These are phyloP conservation scores for Oxyria digyna DNA, from an alignment of 148 eudicot genomes.

Conservation along the genomic window DNA sequence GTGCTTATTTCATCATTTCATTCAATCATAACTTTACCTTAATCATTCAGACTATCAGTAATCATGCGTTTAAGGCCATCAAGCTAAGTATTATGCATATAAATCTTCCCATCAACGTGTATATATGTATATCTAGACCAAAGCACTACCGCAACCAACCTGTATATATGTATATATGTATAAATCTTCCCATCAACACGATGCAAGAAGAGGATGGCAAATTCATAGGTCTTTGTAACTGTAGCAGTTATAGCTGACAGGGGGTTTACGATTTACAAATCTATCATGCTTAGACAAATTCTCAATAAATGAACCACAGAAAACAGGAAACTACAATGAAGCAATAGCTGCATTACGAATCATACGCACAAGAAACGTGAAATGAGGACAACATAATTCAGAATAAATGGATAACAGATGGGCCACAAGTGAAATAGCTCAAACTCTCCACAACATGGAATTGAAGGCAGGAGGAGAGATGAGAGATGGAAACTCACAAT, in stretches of 20 bases:
- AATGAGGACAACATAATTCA: background rate
- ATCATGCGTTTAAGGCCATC: no score
- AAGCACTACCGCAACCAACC: no score
- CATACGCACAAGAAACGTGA: background rate
- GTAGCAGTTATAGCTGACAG: background rate
- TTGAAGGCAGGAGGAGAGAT: background rate
- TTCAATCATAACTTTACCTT: no score
- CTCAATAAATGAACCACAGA: background rate
- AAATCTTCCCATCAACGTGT: no score
- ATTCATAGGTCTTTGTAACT: background rate
- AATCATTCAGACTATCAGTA: no score
- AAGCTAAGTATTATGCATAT: no score
- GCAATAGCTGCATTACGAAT: background rate
- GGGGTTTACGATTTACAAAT: background rate
- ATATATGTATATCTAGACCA: no score
- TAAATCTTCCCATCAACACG: no score
- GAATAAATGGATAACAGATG: background rate
- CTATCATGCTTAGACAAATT: background rate
- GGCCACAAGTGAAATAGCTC: background rate
- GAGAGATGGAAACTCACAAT: constrained; percentile 37
- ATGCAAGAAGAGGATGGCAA: background rate
- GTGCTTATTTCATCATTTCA: no score
- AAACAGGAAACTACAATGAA: background rate
- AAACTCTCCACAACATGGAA: background rate
- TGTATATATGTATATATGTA: no score